Evolutionary conservation across 2,329 filamentous ascomycete species (phyloP), one percentile per base, ranked within the genome.

Genomic region (Dactylellina parvicollis): DNA sequence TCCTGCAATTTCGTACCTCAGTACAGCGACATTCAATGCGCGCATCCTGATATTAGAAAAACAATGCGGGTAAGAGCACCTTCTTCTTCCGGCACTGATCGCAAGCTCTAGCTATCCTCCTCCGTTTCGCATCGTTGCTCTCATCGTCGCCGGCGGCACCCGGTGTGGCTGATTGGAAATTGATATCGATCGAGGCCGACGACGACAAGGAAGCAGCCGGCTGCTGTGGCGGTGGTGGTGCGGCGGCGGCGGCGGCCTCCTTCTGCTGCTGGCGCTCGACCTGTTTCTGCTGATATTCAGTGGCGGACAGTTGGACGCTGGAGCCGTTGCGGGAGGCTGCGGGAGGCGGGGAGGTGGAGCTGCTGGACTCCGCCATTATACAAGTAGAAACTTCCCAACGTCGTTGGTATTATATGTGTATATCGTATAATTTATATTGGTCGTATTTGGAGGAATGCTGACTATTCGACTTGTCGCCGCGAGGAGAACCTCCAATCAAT

Each of bases 61-160:
- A 40, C 40, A 52, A n/a, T 16, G n/a, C 10, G 4, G 1, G 8
- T 40, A 3, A 34, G 16, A 4, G 44, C 52, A 73, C 69, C 69
- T 94, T 94, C 81, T 94, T 94, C 77, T 90, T 86, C 67, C 91
- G 86, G 79, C 91, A 94, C 81, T 93, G 90, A 78, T 92, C 91
- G 81, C 91, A 94, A 32, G 91, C 91, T 77, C 91, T 85, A 20
- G 90, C 93, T 50, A 94, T 91, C 79, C 91, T 85, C 62, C 70
- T 14, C 16, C 70, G 47, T 24, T 74, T 74, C n/a, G 60, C 28
- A 44, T 73, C 69, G 9, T 32, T 54, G 20, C 50, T 60, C 1
- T 30, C 52, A 54, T 60, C 47, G 34, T 72, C 50, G 16, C 26
- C 36, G 20, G 54, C n/a, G 24, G 16, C 16, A 36, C 18, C 50